Base-by-base conservation (phyloP, 108 stramenopile species). In the Ochromonas danica region DNA sequence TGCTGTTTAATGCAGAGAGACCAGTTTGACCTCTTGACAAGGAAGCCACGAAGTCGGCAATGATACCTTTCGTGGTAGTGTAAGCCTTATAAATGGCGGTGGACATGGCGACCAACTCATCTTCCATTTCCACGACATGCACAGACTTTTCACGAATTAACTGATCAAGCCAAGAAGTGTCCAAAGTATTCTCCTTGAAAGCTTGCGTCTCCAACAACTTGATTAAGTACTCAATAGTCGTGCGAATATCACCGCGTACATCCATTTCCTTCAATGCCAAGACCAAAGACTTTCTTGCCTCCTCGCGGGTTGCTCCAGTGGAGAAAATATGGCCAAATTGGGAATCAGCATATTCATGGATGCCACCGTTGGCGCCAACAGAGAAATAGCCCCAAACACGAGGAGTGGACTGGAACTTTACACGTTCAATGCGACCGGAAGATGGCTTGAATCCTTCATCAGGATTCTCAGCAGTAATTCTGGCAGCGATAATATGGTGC, bases 371-470 rank as follows among this genome's bases (percentile, higher is more conserved):
- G 62, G 94, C 91, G 38, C 95, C 95, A 62, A 98, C 94, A 41
- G 90, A 90, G 88, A 98, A 98, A 85, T 98, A 98, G 71, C 97
- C 97, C 97, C 97, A 98, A 36, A 96, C 95, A 81, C 90, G 90
- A 31, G 90, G 88, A 14, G 95, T 95, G 38, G 97, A 96, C 85
- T 96, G 97, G 90, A 98, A 98, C 91, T 96, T 95, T 86, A 98
- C 95, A 33, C 95, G 92, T 81, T 95, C 95, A 77, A 98, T 95
- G 31, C 87, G 88, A 71, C 97, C 97, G 36, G 95, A 94, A 22
- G 97, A 96, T 61, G 97, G 97, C 89, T 98, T 96, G 91, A 98
- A 98, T 77, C 95, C 94, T 84, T 96, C 97, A 83, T 98, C 97
- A 31, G 97, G 97, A 84, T 98, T 98, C 80, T 98, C 97, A 45